Percentiles rank a stretch among this genome's conserved stretches.
phyloP scores from a whole-genome alignment of 305 asterid species.

The Plantago coronopus region DNA sequence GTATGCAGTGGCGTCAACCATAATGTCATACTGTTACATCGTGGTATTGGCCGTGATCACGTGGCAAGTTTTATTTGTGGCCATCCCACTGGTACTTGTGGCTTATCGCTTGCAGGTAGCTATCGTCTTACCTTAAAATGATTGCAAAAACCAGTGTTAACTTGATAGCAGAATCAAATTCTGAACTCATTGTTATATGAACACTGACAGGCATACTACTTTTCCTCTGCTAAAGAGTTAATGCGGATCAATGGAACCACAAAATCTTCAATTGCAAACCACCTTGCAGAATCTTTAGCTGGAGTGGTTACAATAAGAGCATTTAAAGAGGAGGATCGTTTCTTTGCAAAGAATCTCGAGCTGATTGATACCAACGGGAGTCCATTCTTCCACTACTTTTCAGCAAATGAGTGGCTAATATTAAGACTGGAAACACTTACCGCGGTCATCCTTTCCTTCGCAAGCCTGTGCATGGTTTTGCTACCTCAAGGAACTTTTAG shows the following conservation, averaged over 20 bases:
- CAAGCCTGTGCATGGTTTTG: slow-evolving; percentile 93
- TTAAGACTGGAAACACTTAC: slow-evolving; percentile 74
- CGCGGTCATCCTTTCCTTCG: slow-evolving; percentile 74
- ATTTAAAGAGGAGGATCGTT: slow-evolving; percentile 77
- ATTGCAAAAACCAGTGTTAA: too few relatives aligned
- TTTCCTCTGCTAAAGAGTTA: slow-evolving; percentile 74
- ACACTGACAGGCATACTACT: slow-evolving; percentile 63
- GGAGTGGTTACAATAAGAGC: slow-evolving; percentile 84
- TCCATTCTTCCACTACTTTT: slow-evolving; percentile 82
- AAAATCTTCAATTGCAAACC: slow-evolving; percentile 91
- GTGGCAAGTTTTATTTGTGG: slow-evolving; percentile 83
- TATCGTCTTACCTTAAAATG: background rate
- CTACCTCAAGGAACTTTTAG: slow-evolving; percentile 86
- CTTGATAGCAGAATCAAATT: too few relatives aligned
- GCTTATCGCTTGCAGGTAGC: slow-evolving; percentile 84
- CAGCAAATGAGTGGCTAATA: slow-evolving; percentile 93
- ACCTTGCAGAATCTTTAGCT: slow-evolving; percentile 81
- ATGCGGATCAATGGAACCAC: too few relatives aligned
- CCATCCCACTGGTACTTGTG: slow-evolving; percentile 72
- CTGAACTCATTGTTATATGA: too few relatives aligned
- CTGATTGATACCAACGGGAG: slow-evolving; percentile 78
- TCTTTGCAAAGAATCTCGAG: slow-evolving; percentile 62
- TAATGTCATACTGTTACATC: slow-evolving; percentile 65
- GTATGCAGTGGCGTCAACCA: slow-evolving; percentile 72
- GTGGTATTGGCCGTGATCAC: slow-evolving; percentile 70